Percentiles rank a stretch among this genome's conserved stretches.
Conservation (phyloP, 2,329 filamentous ascomycete species). For the Pezicula radicicola region DNA sequence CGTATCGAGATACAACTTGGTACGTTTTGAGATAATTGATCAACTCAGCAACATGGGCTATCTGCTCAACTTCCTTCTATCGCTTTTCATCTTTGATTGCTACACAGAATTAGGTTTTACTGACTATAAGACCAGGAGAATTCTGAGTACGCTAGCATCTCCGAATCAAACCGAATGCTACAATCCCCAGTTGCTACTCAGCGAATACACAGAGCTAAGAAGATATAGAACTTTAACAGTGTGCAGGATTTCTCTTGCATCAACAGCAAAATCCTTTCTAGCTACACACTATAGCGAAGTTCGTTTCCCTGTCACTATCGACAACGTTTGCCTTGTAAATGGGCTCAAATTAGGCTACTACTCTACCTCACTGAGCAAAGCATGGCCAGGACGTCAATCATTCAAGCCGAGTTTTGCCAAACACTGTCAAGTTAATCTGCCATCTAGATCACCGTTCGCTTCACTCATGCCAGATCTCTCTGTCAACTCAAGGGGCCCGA, state of each 20-base stretch:
- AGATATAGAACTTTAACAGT: conserved; percentile 7
- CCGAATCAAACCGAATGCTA: conserved; percentile 7
- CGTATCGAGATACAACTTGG: conserved; percentile 49
- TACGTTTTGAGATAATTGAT: too few species aligned
- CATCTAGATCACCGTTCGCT: conserved; percentile 19
- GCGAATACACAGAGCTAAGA: conserved; percentile 17
- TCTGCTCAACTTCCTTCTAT: too few species aligned
- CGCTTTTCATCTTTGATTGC: too few species aligned
- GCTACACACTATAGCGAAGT: conserved; percentile 29
- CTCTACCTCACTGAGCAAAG: conserved; percentile 13
- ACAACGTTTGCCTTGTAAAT: conserved; percentile 24
- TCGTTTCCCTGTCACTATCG: conserved; percentile 23
- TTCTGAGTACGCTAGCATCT: conserved; percentile 36
- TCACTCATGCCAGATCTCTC: conserved; percentile 15
- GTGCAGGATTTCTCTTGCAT: conserved; percentile 23
- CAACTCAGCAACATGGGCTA: too few species aligned
- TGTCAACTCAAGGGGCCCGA: conserved; percentile 23
- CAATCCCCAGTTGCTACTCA: conserved; percentile 16
- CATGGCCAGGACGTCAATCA: conserved; percentile 25
- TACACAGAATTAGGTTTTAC: too few species aligned
- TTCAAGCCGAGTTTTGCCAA: conserved; percentile 30
- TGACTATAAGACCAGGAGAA: conserved; percentile 4
- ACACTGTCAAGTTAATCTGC: conserved; percentile 30
- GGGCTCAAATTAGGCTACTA: conserved; percentile 15
- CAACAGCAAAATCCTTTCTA: conserved; percentile 25